Evolutionary conservation across 352 stramenopile genomes (phyloP).

Genomic region (Pythium vanterpoolii): DNA sequence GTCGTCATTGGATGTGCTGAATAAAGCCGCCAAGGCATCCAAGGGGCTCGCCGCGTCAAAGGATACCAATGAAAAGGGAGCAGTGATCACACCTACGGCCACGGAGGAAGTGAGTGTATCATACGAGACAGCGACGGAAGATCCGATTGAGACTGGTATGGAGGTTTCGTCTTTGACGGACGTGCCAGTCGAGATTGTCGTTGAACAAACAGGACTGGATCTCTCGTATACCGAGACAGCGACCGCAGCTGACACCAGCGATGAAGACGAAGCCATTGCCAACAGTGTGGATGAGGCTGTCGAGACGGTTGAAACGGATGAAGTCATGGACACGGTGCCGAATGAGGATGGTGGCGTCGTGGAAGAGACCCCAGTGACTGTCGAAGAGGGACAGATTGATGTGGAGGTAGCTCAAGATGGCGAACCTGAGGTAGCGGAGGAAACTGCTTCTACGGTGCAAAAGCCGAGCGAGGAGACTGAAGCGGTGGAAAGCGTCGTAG

Average conservation of each 20-base stretch:
- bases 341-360: background rate
- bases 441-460: background rate
- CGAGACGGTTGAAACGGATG: background rate
- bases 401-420: background rate
- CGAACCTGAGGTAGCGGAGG: background rate
- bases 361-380: background rate
- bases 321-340: background rate
- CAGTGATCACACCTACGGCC: background rate
- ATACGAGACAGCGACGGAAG: background rate
- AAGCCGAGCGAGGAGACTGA: background rate
- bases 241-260: background rate
- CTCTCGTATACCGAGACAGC: background rate
- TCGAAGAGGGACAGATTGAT: background rate
- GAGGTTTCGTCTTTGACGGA: background rate
- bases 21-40: constrained; percentile 32
- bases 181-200: constrained; percentile 7
- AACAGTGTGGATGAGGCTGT: background rate
- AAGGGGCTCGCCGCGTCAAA: constrained; percentile 25
- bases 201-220: constrained; percentile 7
- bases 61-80: background rate
- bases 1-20: constrained; percentile 16
- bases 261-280: background rate
- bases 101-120: background rate
- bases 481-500: background rate
- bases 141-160: background rate